phyloP scores from a whole-genome alignment of 2,329 filamentous ascomycete species.

The Chaetomiaceae sp. region DNA sequence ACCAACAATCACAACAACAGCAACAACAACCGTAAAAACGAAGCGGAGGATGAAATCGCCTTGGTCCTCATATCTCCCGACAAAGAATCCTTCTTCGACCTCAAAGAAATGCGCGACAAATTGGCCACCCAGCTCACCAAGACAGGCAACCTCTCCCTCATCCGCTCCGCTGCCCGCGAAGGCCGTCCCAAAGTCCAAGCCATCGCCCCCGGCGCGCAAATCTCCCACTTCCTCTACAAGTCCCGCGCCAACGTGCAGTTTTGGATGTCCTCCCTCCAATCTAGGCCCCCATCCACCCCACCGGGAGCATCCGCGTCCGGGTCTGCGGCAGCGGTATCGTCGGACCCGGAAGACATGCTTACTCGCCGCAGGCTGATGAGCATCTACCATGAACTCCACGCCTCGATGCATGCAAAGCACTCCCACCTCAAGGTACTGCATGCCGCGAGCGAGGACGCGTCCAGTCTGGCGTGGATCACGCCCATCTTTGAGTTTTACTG shows the following conservation, averaged over 20 bases:
- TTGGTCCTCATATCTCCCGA: constrained; percentile 89
- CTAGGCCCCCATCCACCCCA: constrained; percentile 35
- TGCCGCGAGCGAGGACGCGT: constrained; percentile 66
- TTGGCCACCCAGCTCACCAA: constrained; percentile 65
- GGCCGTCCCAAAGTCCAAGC: constrained; percentile 70
- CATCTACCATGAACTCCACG: constrained; percentile 79
- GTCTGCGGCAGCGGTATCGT: background rate
- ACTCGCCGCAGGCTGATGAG: constrained; percentile 70
- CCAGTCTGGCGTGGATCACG: constrained; percentile 85
- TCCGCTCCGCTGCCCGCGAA: constrained; percentile 63
- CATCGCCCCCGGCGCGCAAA: constrained; percentile 71
- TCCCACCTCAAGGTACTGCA: constrained; percentile 84
- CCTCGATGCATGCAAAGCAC: constrained; percentile 77
- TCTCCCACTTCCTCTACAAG: constrained; percentile 95
- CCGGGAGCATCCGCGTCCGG: background rate
- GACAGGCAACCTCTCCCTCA: constrained; percentile 69
- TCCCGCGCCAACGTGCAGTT: constrained; percentile 94
- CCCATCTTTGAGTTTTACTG: constrained; percentile 92
- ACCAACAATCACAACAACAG: constrained; percentile 38
- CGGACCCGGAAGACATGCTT: constrained; percentile 39
- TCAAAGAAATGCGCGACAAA: constrained; percentile 67
- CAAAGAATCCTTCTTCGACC: constrained; percentile 87
- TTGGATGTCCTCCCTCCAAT: constrained; percentile 76
- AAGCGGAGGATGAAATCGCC: constrained; percentile 72
- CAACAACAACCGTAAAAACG: too few species aligned